Conservation (phyloP, 2,329 filamentous ascomycete species). For the Gaeumannomyces tritici region DNA sequence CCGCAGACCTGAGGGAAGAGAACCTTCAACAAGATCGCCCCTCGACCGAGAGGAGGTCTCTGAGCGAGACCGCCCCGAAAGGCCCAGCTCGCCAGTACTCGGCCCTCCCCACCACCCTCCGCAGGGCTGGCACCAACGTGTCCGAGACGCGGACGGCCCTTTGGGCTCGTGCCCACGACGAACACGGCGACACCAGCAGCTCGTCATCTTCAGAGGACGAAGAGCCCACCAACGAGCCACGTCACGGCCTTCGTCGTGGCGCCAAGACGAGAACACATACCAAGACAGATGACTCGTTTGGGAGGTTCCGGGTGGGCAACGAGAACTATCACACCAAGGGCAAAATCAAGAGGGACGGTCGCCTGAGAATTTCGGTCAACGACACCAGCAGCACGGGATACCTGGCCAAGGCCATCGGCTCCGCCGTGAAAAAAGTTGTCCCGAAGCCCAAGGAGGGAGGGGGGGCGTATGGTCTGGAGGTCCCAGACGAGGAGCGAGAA, state of each 20-base stretch:
- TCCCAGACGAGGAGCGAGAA: not conserved
- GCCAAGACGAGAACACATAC: constrained; percentile 3
- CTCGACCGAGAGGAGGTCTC: constrained; percentile 9
- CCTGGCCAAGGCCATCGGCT: constrained; percentile 62
- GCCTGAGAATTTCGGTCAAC: constrained; percentile 62
- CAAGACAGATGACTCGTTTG: constrained; percentile 25
- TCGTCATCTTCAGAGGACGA: constrained; percentile 18
- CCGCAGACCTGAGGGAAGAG: not conserved
- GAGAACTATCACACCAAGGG: constrained; percentile 56
- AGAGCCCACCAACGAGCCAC: not conserved
- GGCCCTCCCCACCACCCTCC: constrained; percentile 9
- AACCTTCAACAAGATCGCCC: not conserved
- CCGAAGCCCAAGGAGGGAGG: constrained; percentile 9
- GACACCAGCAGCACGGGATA: constrained; percentile 63
- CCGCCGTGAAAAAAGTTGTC: constrained; percentile 49
- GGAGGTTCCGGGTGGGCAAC: constrained; percentile 51
- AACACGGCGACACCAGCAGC: constrained; percentile 11
- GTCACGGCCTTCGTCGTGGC: constrained; percentile 1
- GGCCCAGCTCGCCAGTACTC: constrained; percentile 9
- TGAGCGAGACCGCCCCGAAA: constrained; percentile 12
- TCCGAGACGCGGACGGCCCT: constrained; percentile 19
- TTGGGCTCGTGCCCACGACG: constrained; percentile 7
- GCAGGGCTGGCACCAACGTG: constrained; percentile 15
- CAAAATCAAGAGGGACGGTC: constrained; percentile 57
- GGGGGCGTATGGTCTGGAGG: not conserved